Evolutionary conservation across 2,329 filamentous ascomycete genomes (phyloP), one percentile per base, ranked within the genome.

Genomic region (Rhynchosporium agropyri): DNA sequence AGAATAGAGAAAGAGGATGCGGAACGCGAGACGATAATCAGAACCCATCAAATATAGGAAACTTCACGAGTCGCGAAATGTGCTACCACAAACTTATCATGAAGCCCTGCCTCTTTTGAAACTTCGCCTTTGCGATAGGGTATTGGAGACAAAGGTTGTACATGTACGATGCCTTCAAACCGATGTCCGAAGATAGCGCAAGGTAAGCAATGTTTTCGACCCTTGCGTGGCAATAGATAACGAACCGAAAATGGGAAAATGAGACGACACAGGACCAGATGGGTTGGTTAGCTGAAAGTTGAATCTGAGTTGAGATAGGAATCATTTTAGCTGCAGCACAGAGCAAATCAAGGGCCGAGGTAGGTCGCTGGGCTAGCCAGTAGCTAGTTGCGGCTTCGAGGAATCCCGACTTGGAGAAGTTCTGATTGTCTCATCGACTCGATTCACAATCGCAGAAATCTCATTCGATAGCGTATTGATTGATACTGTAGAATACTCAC

Each of bases 221-320:
- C 50, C 36, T n/a, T 54, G 50, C 50, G 38, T 54, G 50, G 50
- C 33, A 40, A 40, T 54, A 54, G 50, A 40, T 54, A 54, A 40
- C 50, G 49, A 49, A 49, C 33, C 20, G 20, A 36, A 36, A 36
- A 36, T 36, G 33, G 33, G 33, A 36, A 36, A 10, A 2, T 36
- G 33, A 45, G 15, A 45, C 12, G 40, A 43, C 7, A 43, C 43
- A 15, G n/a, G 15, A 45, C 7, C 13, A n/a, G 43, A 45, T 45
- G 15, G 4, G 2, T 7, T 20, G 5, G n/a, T 15, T 15, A 45
- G 15, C 43, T n/a, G 15, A 15, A 45, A n/a, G 20, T 45, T n/a
- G 4, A 12, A 43, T 36, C 29, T 13, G 13, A 33, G 49, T 10
- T 20, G 31, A 13, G 31, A 36, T 29, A 36, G 31, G 36, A 33